Base-by-base conservation (phyloP, 2,329 filamentous ascomycete genomes). In the Domatiomyces catenatus region DNA sequence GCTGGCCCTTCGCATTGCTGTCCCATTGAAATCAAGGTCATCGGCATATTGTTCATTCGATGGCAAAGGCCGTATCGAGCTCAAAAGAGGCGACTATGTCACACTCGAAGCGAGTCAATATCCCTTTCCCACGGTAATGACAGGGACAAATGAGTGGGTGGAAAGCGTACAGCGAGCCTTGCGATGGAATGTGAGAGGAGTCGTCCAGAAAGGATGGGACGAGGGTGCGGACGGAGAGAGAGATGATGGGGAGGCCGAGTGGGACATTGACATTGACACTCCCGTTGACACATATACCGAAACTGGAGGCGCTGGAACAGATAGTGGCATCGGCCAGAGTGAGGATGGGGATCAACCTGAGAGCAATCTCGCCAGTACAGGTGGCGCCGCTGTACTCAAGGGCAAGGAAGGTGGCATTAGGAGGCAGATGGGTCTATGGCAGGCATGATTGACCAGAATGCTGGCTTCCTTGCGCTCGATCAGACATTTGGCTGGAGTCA, bases 31-130 rank as follows among this genome's bases (percentile, higher is more conserved):
- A 62, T 93, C 86, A 42, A 84, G 92, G 46, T 90, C 89, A 15
- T 94, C 88, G 0, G 92, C 92, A 1, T 95, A 95, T 73, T 95
- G 90, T 64, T 87, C 88, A 42, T 98, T 98, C 64, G 92, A 98
- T 64, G 92, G 92, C 66, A 98, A 96, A 67, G 89, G 88, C 50
- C 87, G 92, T 48, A 79, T 98, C 44, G 90, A 98, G 68, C 80
- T 98, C 36, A 83, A 83, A 55, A 86, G 90, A 62, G 92, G 92
- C 49, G 92, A 98, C 68, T 86, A 90, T 61, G 92, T 98, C 64
- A 95, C 90, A 54, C 92, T 98, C 61, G 87, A 90, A 42, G 92
- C 92, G 2, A 93, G 86, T 26, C 88, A 94, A 64, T 98, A 95
- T 62, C 92, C 92, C 0, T 96, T 98, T 71, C 92, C 92, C 2